Base-by-base conservation (phyloP, 2,329 filamentous ascomycete genomes). In the Sporothrix schenckii region DNA sequence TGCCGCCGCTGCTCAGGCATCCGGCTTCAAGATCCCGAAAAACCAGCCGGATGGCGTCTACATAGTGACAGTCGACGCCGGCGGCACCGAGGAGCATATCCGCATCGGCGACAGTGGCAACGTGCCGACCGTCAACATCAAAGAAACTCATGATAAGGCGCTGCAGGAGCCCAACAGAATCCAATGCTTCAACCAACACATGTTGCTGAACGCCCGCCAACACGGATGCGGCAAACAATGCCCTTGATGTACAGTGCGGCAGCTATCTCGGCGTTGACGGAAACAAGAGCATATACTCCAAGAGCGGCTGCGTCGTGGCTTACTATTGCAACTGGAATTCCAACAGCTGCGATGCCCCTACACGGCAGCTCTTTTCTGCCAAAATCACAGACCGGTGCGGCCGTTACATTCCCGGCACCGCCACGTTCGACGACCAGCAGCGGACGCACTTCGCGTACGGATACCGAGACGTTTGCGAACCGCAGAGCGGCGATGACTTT, bases 21-120 rank as follows among this genome's bases (percentile, higher is more conserved):
- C 56, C 19, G 56, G 24, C 19, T 60, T 60, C 56, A 41, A 19
- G 2, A n/a, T 60, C 56, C 56, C 56, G 21, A 16, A n/a, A 5
- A 30, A 24, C 19, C 56, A 41, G 56, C 56, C 56, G 16, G 56
- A 60, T n/a, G 56, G 56, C 9, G 54, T 60, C 24, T 60, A 41
- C 34, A 3, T 4, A n/a, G 56, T 60, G 16, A 16, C 13, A 19
- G 34, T 21, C 19, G 19, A 41, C 9, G 11, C 54, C 27, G n/a
- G 39, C 56, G 56, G 34, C 34, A 60, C 56, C 9, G 56, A 60
- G 9, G 56, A 41, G 16, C 30, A 41, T 39, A 13, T 13, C 9
- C 56, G 50, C 1, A n/a, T 52, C n/a, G 50, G 21, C 50, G 50
- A 11, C n/a, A n/a, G 21, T 11, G 50, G n/a, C 10, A 9, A 47